Evolutionary conservation across 768 basidiomycete genomes (phyloP), one percentile per base, ranked within the genome.

Genomic region (Gautieria morchelliformis): DNA sequence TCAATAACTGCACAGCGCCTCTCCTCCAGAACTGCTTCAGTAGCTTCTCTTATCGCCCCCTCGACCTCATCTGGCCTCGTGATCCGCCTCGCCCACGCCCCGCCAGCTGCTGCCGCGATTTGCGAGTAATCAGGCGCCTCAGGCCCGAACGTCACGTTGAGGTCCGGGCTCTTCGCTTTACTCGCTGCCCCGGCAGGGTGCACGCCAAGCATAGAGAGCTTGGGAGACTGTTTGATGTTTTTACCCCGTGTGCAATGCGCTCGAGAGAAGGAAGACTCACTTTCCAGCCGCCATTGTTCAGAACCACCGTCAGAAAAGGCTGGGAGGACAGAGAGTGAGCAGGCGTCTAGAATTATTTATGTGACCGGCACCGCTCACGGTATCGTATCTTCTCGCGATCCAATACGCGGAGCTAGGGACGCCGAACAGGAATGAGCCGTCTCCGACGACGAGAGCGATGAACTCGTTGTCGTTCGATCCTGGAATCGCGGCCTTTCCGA

Each of bases 241-340:
- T 47, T 19, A 45, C 39, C 39, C 22, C 22, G 35, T 20, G 24
- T 24, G 10, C 12, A 27, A 35, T 48, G 47, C 20, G 45, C 8
- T 14, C 17, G 35, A 24, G 20, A 51, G 49, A n/a, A n/a, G 49
- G 19, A n/a, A 14, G 54, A 19, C 72, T 60, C 57, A 79, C 78
- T 62, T 74, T 80, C 84, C 83, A 84, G 0, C 83, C 84, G 0
- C 84, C 84, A 57, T 88, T 88, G 65, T 87, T 87, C 14, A 89
- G 67, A 0, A 88, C 72, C 60, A 88, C 71, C 0, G 84, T 87
- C 27, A 87, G 66, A 71, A 85, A 87, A 1, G 85, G 86, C 84
- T 85, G 35, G 35, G 35, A 37, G 9, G 14, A 58, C 3, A 1
- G 9, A 32, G 40, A 53, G 20, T 33, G 19, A 39, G 59, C 24